Conservation (phyloP, 192 early-diverging fungal genomes). For the Podila horticola region DNA sequence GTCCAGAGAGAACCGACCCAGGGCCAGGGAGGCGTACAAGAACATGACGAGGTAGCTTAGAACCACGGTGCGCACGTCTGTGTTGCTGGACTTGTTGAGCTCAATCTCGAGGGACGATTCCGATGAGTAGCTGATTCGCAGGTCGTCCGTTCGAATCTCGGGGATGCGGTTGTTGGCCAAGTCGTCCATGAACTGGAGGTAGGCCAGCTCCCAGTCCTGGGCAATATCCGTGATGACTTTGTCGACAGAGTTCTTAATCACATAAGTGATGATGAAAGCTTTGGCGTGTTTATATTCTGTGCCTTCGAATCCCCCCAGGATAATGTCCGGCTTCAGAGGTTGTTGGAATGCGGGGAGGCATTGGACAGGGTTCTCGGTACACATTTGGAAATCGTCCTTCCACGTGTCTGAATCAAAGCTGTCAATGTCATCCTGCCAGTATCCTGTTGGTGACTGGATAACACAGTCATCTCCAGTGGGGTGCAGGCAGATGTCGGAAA, state of each 20-base stretch:
- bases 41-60: constrained; percentile 73
- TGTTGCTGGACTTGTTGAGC: constrained; percentile 69
- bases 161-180: constrained; percentile 33
- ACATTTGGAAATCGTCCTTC: constrained; percentile 55
- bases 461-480: constrained; percentile 69
- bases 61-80: constrained; percentile 64
- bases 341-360: constrained; percentile 73
- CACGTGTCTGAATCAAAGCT: constrained; percentile 57
- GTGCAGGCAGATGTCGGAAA: constrained; percentile 68
- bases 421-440: constrained; percentile 64
- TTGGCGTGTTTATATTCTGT: constrained; percentile 54
- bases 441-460: constrained; percentile 72
- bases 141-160: constrained; percentile 25
- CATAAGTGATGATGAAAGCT: constrained; percentile 70
- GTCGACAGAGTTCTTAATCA: constrained; percentile 64
- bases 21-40: constrained; percentile 68
- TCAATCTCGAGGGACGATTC: constrained; percentile 71
- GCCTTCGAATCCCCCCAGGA: constrained; percentile 62
- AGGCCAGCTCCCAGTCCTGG: constrained; percentile 64
- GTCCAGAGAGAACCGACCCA: constrained; percentile 55
- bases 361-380: constrained; percentile 55
- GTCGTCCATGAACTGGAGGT: constrained; percentile 51
- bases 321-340: constrained; percentile 68
- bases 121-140: constrained; percentile 66
- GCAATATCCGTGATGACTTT: constrained; percentile 45